Evolutionary conservation across 2,329 filamentous ascomycete species (phyloP).

Genomic region (Microcyclosporella mali): DNA sequence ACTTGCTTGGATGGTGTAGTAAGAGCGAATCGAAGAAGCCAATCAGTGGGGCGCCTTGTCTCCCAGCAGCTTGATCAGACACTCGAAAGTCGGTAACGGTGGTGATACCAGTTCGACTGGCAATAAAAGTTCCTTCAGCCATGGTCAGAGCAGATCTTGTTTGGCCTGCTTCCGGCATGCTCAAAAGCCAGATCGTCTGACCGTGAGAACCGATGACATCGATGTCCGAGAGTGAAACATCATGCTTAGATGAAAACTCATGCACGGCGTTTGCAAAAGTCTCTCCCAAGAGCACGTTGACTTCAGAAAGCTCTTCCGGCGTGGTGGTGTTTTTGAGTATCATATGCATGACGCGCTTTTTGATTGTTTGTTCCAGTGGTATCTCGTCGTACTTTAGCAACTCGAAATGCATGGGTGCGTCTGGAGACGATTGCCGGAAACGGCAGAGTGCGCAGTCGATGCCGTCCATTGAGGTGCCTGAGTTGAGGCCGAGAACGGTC

Average conservation of each 20-base stretch:
- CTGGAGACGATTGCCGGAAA: slow-evolving; percentile 49
- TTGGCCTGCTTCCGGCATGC: slow-evolving; percentile 46
- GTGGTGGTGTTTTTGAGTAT: slow-evolving; percentile 51
- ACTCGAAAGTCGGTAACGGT: slow-evolving; percentile 55
- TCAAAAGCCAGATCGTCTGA: slow-evolving; percentile 53
- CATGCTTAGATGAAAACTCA: slow-evolving; percentile 43
- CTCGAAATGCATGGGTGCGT: slow-evolving; percentile 50
- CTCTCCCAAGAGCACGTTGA: slow-evolving; percentile 54
- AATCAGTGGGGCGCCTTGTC: slow-evolving; percentile 52
- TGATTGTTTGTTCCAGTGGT: slow-evolving; percentile 49
- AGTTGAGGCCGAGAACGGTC: slow-evolving; percentile 51
- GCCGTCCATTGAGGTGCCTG: slow-evolving; percentile 51
- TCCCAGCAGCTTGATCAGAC: slow-evolving; percentile 51
- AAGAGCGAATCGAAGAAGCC: slow-evolving; percentile 53
- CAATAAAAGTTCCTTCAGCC: slow-evolving; percentile 53
- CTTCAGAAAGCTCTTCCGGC: slow-evolving; percentile 49
- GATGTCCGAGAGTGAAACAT: slow-evolving; percentile 41
- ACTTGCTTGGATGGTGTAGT: slow-evolving; percentile 51
- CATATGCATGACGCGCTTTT: slow-evolving; percentile 52
- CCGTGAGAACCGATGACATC: slow-evolving; percentile 54
- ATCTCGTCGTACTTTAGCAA: slow-evolving; percentile 53
- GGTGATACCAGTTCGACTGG: slow-evolving; percentile 51
- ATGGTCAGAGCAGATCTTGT: slow-evolving; percentile 48
- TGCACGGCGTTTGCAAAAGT: slow-evolving; percentile 50
- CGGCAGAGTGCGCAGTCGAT: slow-evolving; percentile 55